Conservation (phyloP, 176 grass and related monocot species). For the Juncus effusus region DNA sequence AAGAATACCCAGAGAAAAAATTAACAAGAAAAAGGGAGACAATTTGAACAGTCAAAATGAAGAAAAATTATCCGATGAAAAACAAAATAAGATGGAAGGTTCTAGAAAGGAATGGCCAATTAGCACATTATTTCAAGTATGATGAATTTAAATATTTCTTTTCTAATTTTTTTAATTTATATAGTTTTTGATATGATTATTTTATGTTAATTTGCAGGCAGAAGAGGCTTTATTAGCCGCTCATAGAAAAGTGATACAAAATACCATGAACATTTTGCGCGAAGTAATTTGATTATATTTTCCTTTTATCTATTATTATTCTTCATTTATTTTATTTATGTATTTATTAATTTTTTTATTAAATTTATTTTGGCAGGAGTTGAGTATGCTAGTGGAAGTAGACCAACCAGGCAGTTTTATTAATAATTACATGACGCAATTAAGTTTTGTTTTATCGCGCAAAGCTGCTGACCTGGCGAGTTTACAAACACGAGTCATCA, state of each 20-base stretch:
- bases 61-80: neutral
- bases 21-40: conserved; percentile 2
- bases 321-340: neutral
- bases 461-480: conserved; percentile 35
- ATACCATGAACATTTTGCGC: conserved; percentile 40
- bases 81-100: conserved; percentile 8
- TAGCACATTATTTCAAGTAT: conserved; percentile 24
- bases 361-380: conserved; percentile 28
- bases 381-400: conserved; percentile 39
- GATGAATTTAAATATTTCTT: neutral
- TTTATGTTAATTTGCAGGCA: conserved; percentile 25
- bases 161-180: conserved; percentile 10
- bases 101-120: neutral
- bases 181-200: conserved; percentile 14
- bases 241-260: conserved; percentile 47
- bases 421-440: conserved; percentile 27
- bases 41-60: conserved; percentile 2
- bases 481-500: conserved; percentile 29
- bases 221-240: conserved; percentile 49
- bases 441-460: conserved; percentile 38
- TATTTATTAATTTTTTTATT: conserved; percentile 3
- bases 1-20: neutral
- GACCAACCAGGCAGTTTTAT: conserved; percentile 33
- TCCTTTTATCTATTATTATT: neutral
- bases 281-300: conserved; percentile 35